Evolutionary conservation across 2,329 filamentous ascomycete genomes (phyloP), one percentile per base, ranked within the genome.

Genomic region (Orbilia javanica): DNA sequence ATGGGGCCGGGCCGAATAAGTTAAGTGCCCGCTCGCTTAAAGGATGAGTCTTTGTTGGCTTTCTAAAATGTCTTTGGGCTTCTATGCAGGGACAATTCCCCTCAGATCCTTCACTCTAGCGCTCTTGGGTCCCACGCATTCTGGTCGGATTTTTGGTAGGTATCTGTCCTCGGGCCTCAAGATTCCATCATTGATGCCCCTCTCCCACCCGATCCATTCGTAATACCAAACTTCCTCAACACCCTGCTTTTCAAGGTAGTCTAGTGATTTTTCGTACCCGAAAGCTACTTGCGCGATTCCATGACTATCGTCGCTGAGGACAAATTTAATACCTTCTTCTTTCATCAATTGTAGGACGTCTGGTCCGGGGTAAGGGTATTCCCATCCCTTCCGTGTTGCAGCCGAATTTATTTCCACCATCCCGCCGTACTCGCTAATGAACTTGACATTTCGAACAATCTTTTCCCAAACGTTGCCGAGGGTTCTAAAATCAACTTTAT

Each of bases 251-350:
- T 89, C 87, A 70, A 97, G 85, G 83, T 92, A 97, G 0, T 88
- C 86, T 73, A 96, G 84, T 4, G 92, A 89, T 46, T 88, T 88
- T 53, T 84, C 83, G 85, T 96, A 98, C 83, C 97, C 95, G 63
- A 93, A 90, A n/a, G 90, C 93, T 4, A 99, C 88, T 83, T 99
- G 95, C 1, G 89, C 91, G 74, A 93, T 88, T 44, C 93, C 93
- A 85, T 99, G 96, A 83, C 94, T 97, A 84, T 99, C 96, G 84
- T 99, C 96, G 5, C 93, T 97, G 81, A 99, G 88, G 66, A 93
- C 96, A 84, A 98, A 97, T 77, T 88, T 89, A 25, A 96, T 94
- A 25, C 91, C 80, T 34, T 77, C 53, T 20, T 31, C 91, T 81
- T 93, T 87, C 6, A 84, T 84, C 81, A 92, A 91, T 87, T 93